Evolutionary conservation across 2,329 filamentous ascomycete species (phyloP), one percentile per base, ranked within the genome.

Genomic region (Nigrograna mackinnonii): DNA sequence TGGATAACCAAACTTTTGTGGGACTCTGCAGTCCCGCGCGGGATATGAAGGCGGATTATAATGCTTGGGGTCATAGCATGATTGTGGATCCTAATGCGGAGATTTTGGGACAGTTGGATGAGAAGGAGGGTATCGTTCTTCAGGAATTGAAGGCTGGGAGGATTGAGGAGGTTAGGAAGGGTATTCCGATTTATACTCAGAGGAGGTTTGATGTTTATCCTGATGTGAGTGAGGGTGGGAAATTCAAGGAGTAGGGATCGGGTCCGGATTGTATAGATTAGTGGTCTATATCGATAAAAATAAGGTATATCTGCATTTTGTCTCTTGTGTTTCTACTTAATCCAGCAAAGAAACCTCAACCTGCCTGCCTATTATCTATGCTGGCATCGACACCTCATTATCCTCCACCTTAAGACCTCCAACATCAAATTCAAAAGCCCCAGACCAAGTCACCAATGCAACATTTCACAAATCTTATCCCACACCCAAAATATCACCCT

Each of bases 1-100:
- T 95, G 57, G 92, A 99, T 64, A 97, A 97, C 66, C 91, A 99
- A 76, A 75, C 95, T 7, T 97, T 95, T 68, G 91, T 97, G 11
- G 94, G 85, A 22, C 72, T 99, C 66, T 99, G 94, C 73, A 94
- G 88, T 64, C 94, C 94, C 1, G 91, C 92, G 22, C 79, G 92
- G 47, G 90, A 95, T 68, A 78, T 84, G 76, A 63, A 68, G 31
- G 89, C 89, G 1, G 78, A 79, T 5, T 99, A 99, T 67, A 84
- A 91, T 62, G 92, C 94, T 1, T 99, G 85, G 80, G 94, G 94
- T 0, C 94, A 99, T 68, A 95, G 86, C 57, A 76, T 96, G 76
- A 77, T 97, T 41, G 85, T 87, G 5, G 89, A 96, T 66, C 92
- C 94, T 2, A 88, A 92, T 75, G 94, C 91, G 11, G 76, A 84